phyloP scores from a whole-genome alignment of 1,139 yeast species.

The Meyerozyma sp. region DNA sequence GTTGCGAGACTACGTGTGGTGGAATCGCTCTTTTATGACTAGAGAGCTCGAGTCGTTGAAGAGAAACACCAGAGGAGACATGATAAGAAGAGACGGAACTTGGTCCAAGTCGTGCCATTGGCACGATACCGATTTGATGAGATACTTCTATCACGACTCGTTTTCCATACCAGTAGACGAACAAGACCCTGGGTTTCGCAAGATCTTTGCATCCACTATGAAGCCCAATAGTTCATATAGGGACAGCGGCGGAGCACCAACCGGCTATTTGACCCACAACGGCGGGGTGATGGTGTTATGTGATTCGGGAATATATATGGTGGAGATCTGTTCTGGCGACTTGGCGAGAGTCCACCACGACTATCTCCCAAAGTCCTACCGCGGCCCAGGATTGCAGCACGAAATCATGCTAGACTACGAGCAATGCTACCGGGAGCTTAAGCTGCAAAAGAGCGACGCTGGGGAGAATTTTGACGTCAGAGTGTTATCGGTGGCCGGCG shows the following conservation, averaged over 20 bases:
- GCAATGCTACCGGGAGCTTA: conserved; percentile 37
- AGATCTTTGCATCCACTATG: conserved; percentile 21
- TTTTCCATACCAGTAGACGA: conserved; percentile 68
- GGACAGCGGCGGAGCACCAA: conserved; percentile 17
- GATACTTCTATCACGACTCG: conserved; percentile 78
- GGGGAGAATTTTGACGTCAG: conserved; percentile 42
- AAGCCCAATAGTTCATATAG: conserved; percentile 15
- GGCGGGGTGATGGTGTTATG: conserved; percentile 48
- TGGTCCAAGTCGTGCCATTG: conserved; percentile 59
- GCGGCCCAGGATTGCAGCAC: conserved; percentile 57
- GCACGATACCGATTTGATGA: conserved; percentile 74
- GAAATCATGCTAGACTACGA: conserved; percentile 46
- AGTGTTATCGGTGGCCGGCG: conserved; percentile 42
- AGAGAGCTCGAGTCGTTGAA: conserved; percentile 59
- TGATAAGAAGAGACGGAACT: conserved; percentile 54
- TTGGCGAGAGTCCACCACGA: conserved; percentile 60
- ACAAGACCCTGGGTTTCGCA: conserved; percentile 22
- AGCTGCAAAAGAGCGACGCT: conserved; percentile 17
- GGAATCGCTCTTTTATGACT: conserved; percentile 79
- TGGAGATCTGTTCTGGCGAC: conserved; percentile 63
- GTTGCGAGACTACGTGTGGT: conserved; percentile 77
- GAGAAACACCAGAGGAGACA: conserved; percentile 30
- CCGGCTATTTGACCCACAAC: conserved; percentile 22
- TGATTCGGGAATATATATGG: conserved; percentile 61
- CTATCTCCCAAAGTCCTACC: conserved; percentile 48